phyloP scores from a whole-genome alignment of 2,329 filamentous ascomycete species.

The Myriosclerotinia curreyana region DNA sequence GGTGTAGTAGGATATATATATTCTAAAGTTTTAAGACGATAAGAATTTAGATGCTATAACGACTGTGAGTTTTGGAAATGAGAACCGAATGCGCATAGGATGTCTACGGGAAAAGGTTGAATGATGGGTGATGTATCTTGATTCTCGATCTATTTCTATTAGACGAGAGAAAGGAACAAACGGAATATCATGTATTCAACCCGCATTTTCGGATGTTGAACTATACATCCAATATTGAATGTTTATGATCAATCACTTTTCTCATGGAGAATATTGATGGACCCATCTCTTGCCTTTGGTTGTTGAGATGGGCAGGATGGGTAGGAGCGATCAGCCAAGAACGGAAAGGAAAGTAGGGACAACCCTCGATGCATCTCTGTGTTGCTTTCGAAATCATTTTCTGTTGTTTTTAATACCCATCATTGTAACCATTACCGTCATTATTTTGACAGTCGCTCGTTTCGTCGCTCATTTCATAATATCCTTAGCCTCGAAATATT shows the following conservation, averaged over 20 bases:
- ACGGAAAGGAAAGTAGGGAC: background rate
- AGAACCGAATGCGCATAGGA: too few relatives aligned
- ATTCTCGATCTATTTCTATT: background rate
- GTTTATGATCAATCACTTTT: background rate
- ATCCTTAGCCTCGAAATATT: background rate
- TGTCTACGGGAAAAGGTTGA: too few relatives aligned
- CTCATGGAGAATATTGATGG: background rate
- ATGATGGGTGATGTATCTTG: background rate
- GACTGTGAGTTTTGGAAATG: background rate
- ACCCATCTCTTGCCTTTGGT: background rate
- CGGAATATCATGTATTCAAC: background rate
- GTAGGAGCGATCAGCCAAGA: background rate
- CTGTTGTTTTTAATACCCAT: background rate
- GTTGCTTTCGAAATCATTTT: fast-evolving
- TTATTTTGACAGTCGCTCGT: slow-evolving; percentile 5
- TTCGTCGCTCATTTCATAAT: background rate
- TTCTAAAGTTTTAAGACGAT: background rate
- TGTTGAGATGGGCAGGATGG: background rate
- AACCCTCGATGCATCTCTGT: background rate
- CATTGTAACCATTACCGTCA: background rate
- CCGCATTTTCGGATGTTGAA: background rate
- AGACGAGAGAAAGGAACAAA: background rate
- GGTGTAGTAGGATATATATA: background rate
- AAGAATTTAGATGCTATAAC: background rate
- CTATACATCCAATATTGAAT: background rate